phyloP scores from a whole-genome alignment of 441 rosid genomes.

The Gossypium gossypioides region DNA sequence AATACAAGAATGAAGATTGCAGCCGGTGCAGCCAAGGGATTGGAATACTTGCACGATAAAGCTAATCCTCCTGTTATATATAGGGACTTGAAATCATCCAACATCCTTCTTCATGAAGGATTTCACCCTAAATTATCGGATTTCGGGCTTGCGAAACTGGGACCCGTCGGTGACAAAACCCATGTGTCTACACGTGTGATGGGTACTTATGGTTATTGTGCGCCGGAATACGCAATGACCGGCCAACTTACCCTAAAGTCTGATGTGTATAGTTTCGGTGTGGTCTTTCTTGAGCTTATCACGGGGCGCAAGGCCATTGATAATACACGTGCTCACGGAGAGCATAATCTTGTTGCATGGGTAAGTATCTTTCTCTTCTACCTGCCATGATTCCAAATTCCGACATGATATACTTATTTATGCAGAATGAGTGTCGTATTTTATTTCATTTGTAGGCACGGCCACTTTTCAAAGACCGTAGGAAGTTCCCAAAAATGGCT shows the following conservation, averaged over 20 bases:
- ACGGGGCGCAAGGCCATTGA: constrained; percentile 97
- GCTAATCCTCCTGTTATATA: constrained; percentile 97
- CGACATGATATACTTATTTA: neutral
- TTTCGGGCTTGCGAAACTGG: constrained; percentile 89
- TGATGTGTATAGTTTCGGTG: constrained; percentile 96
- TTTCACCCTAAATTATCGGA: constrained; percentile 89
- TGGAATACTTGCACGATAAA: constrained; percentile 87
- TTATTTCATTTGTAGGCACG: constrained; percentile 49
- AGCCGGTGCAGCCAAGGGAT: constrained; percentile 96
- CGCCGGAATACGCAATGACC: constrained; percentile 97
- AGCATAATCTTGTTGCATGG: constrained; percentile 98
- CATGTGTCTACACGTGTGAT: constrained; percentile 97
- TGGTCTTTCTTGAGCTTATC: constrained; percentile 91
- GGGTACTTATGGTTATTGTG: constrained; percentile 99
- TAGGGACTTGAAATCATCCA: constrained; percentile 87
- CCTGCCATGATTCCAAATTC: neutral
- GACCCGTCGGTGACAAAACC: constrained; percentile 98
- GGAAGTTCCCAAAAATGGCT: constrained; percentile 94
- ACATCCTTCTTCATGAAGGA: constrained; percentile 85
- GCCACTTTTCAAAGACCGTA: constrained; percentile 88
- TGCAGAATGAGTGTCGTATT: neutral
- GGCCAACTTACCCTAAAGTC: constrained; percentile 92
- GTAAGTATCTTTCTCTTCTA: constrained; percentile 30
- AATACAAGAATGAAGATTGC: constrained; percentile 94
- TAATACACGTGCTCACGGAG: constrained; percentile 65